Evolutionary conservation across 2,329 filamentous ascomycete genomes (phyloP).

Genomic region (Epichloe aotearoae): DNA sequence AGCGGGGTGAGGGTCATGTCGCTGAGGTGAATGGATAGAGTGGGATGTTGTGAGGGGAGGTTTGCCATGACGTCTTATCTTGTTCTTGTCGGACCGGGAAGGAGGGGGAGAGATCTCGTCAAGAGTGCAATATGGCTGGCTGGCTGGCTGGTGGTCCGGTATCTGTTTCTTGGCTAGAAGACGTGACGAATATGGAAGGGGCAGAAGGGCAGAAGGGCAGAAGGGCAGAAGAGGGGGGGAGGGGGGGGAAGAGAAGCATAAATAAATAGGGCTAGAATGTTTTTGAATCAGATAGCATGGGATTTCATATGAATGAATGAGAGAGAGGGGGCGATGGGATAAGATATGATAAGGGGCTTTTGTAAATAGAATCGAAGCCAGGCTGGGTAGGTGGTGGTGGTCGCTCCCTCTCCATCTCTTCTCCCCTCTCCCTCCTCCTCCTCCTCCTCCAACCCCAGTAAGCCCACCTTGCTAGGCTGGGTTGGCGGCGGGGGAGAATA

Average conservation of each 20-base stretch:
- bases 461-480: neutral
- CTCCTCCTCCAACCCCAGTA: neutral
- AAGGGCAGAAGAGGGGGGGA: neutral
- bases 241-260: too few relatives aligned
- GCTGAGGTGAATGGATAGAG: slow-evolving; percentile 41
- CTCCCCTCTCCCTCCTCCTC: neutral
- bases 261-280: neutral
- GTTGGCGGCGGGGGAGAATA: neutral
- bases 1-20: slow-evolving; percentile 44
- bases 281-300: neutral
- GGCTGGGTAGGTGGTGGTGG: neutral
- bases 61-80: slow-evolving; percentile 19
- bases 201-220: too few relatives aligned
- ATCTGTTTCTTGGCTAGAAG: too few relatives aligned
- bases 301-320: neutral
- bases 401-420: neutral
- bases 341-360: neutral
- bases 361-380: neutral
- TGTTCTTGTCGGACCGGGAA: neutral
- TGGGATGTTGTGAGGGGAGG: slow-evolving; percentile 34
- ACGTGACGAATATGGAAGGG: neutral
- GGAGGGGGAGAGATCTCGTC: neutral
- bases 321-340: neutral
- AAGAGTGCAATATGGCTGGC: neutral
- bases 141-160: too few relatives aligned